Evolutionary conservation across 805 yeast species (phyloP), one percentile per base, ranked within the genome.

Genomic region (Blastobotrys muscicola): DNA sequence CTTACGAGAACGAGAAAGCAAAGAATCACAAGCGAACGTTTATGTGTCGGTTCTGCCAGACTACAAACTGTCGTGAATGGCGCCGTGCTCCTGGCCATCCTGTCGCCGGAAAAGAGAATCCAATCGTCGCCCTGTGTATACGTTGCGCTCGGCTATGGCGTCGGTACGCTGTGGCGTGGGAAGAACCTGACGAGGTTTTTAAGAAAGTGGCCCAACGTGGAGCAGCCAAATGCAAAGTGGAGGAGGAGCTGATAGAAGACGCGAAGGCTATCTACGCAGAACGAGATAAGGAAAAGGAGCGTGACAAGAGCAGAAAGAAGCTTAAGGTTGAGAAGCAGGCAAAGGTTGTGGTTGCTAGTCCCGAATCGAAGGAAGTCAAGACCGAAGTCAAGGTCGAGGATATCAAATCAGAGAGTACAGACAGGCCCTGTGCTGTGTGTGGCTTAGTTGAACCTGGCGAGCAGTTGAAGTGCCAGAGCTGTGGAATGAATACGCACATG

Each of bases 131-230:
- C 0, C 65, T 90, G 10, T 90, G 98, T 60, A 64, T 72, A 26
- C 69, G 97, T 43, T 90, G 98, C 66, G 95, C 96, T 0, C 71
- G 83, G 45, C 57, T 92, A 26, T 90, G 97, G 97, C 72, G 95
- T 59, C 67, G 94, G 33, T 90, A 90, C 60, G 96, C 87, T 0
- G 79, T 85, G 0, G 70, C 68, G 8, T 92, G 97, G 97, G 85
- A 80, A 50, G 78, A 76, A 30, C 95, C 95, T 0, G 52, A 63
- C 16, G 86, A 80, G 43, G 78, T 85, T 0, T 61, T 77, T 36
- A 75, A 70, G 57, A 76, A 74, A 46, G 46, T 43, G 62, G 80
- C 53, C 65, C 76, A 43, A 33, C 33, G 74, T 15, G 71, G 76
- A 10, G 72, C 74, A 14, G 70, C 69, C 32, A 75, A 71, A 50